Percentiles rank a stretch among this genome's conserved stretches.
Conservation (phyloP, 177 flowering plant genomes). For the Vitis hybrid region DNA sequence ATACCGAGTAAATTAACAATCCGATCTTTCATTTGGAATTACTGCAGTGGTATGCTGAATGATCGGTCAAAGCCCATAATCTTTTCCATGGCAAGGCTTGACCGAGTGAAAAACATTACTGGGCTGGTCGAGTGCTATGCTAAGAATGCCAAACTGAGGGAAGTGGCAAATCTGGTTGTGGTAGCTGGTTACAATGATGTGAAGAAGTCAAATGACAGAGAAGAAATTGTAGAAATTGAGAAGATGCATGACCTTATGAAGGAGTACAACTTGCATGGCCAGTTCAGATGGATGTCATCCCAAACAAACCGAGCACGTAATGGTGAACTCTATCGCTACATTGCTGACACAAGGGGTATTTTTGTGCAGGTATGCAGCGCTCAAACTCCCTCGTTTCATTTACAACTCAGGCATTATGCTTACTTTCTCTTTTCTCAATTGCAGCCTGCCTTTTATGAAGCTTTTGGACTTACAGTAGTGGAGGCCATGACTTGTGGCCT, state of each 20-base stretch:
- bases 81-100: conserved; percentile 97
- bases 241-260: conserved; percentile 85
- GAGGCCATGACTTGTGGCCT: conserved; percentile 98
- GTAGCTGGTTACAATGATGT: conserved; percentile 86
- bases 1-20: background rate
- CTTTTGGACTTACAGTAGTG: conserved; percentile 93
- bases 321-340: conserved; percentile 95
- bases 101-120: conserved; percentile 82
- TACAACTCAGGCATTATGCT: background rate
- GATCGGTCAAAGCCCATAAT: conserved; percentile 88
- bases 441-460: conserved; percentile 96
- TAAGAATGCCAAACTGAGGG: conserved; percentile 61
- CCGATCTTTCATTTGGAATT: conserved; percentile 8
- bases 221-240: conserved; percentile 86
- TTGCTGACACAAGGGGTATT: conserved; percentile 84
- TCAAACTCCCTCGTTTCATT: background rate
- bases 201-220: conserved; percentile 77
- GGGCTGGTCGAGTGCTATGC: conserved; percentile 84
- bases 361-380: conserved; percentile 76
- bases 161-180: conserved; percentile 78
- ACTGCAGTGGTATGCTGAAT: conserved; percentile 65
- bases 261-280: conserved; percentile 63
- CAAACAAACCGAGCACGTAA: conserved; percentile 86
- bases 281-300: conserved; percentile 79
- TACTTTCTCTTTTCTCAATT: conserved; percentile 3